A percentile compares a stretch with the other conserved stretches of the same genome.
Conservation (phyloP, 148 eudicot species). For the Rhododendron kiyosumense region DNA sequence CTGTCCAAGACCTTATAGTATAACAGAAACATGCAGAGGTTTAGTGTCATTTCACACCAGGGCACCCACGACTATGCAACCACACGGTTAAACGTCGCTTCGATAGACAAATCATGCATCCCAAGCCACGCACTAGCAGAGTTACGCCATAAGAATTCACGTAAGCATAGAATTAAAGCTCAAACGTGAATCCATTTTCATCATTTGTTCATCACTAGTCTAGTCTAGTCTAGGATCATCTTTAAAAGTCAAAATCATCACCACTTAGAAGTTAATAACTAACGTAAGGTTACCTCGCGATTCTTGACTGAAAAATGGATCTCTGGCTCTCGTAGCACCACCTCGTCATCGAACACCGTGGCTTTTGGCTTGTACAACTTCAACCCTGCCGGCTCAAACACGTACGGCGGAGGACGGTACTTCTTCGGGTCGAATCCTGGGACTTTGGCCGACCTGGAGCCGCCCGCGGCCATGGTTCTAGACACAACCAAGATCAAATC, state of each 20-base stretch:
- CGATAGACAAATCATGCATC: too few species aligned
- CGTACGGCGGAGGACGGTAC: neutral
- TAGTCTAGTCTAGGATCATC: neutral
- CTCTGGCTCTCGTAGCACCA: neutral
- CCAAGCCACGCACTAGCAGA: too few species aligned
- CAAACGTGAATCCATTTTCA: too few species aligned
- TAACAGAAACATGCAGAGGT: too few species aligned
- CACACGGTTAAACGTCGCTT: too few species aligned
- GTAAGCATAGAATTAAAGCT: too few species aligned
- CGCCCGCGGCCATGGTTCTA: neutral
- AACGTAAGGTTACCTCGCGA: neutral
- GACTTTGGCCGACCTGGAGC: neutral
- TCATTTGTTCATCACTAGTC: too few species aligned
- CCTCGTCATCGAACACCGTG: neutral
- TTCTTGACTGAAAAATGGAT: neutral
- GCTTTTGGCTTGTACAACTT: neutral
- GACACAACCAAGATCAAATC: neutral
- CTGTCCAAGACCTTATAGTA: too few species aligned
- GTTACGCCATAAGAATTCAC: too few species aligned
- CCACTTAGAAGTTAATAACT: neutral
- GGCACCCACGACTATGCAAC: too few species aligned
- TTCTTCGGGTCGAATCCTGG: neutral
- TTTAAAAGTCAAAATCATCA: neutral
- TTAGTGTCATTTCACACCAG: too few species aligned
- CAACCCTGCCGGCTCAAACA: neutral